phyloP scores from a whole-genome alignment of 1,284 basidiomycete genomes.

The Fomes fomentarius region DNA sequence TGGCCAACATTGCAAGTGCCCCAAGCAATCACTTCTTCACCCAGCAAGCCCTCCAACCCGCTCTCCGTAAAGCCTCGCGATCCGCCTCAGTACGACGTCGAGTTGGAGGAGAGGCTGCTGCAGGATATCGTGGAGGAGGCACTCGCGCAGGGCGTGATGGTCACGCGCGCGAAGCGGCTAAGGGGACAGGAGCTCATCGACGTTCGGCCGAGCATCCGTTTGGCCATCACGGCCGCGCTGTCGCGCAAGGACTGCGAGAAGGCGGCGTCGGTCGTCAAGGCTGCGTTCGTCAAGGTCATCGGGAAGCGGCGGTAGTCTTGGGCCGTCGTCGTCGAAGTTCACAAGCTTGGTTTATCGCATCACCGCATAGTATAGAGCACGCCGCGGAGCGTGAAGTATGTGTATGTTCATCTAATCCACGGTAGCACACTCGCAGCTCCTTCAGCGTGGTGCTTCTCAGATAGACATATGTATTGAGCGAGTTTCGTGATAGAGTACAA shows the following conservation, averaged over 20 bases:
- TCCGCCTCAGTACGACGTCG: constrained; percentile 57
- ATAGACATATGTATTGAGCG: too few species aligned
- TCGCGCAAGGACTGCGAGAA: constrained; percentile 92
- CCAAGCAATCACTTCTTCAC: constrained; percentile 33
- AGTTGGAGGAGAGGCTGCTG: constrained; percentile 75
- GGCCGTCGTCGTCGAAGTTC: neutral
- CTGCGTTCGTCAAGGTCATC: constrained; percentile 74
- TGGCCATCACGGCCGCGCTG: constrained; percentile 81
- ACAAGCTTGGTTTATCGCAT: neutral
- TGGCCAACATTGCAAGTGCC: constrained; percentile 39
- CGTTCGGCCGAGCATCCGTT: constrained; percentile 82
- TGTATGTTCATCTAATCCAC: constrained; percentile 1
- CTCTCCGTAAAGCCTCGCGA: constrained; percentile 45
- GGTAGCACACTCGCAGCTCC: too few species aligned
- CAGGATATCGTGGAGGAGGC: constrained; percentile 91
- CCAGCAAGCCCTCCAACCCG: constrained; percentile 47
- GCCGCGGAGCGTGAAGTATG: neutral
- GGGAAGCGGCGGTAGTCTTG: constrained; percentile 47
- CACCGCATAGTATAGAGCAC: neutral
- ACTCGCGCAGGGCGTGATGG: constrained; percentile 75
- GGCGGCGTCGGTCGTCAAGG: constrained; percentile 77
- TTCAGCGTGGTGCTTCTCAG: too few species aligned
- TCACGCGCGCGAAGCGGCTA: constrained; percentile 82
- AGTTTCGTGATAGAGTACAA: too few species aligned
- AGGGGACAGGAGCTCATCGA: constrained; percentile 85